Percentiles rank a stretch among this genome's conserved stretches.
These are phyloP conservation scores for Stereocaulon alpinum DNA, from an alignment of 495 filamentous ascomycete species.

Conservation along the genomic window DNA sequence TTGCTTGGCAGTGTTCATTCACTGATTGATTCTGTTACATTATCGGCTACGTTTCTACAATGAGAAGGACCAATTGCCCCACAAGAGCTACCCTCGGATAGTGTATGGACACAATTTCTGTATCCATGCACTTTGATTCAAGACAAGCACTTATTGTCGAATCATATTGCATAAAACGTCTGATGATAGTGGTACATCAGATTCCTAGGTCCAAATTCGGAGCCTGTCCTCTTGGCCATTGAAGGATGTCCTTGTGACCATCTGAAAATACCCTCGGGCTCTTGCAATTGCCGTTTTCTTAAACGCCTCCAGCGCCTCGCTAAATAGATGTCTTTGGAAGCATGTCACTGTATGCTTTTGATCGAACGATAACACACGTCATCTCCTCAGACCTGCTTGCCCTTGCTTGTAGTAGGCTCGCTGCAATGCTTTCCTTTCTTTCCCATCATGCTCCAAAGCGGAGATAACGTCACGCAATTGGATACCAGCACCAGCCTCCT, in stretches of 20 bases:
- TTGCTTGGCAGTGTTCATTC: too few relatives aligned
- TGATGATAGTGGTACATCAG: conserved; percentile 3
- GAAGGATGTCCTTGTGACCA: not conserved
- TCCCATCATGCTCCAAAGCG: conserved; percentile 41
- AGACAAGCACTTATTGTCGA: not conserved
- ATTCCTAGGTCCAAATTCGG: not conserved
- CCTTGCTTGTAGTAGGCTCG: conserved; percentile 17
- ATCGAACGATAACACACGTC: not conserved
- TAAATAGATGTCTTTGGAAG: conserved; percentile 6
- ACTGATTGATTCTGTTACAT: too few relatives aligned
- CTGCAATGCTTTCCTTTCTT: conserved; percentile 19
- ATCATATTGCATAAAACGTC: not conserved
- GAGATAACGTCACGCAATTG: conserved; percentile 42
- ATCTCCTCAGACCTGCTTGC: not conserved
- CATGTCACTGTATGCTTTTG: not conserved
- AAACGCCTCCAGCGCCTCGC: conserved; percentile 18
- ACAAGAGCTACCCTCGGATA: not conserved
- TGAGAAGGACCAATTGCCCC: not conserved
- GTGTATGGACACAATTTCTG: too few relatives aligned
- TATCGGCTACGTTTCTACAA: too few relatives aligned
- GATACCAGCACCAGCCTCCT: conserved; percentile 36
- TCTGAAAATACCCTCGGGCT: not conserved
- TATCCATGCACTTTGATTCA: too few relatives aligned
- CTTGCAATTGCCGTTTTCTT: not conserved
- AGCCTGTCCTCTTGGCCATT: not conserved